phyloP scores from a whole-genome alignment of 768 basidiomycete genomes.

The Punctularia strigosozonata region DNA sequence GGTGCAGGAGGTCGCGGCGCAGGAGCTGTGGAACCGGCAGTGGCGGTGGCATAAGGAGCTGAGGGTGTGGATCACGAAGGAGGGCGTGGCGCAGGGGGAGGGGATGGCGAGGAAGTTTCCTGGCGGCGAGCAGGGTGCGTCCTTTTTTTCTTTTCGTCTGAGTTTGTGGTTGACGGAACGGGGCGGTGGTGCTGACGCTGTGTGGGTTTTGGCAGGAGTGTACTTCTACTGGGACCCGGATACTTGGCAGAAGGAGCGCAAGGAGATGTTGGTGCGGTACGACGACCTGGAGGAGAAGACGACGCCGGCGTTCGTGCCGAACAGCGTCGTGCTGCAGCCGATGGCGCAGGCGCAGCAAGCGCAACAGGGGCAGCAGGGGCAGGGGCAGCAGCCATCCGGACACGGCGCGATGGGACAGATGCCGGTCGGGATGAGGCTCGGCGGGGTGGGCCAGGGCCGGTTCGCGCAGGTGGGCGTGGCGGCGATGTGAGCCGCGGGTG shows the following conservation, averaged over 20 bases:
- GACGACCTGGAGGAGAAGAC: slow-evolving; percentile 17
- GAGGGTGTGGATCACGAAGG: slow-evolving; percentile 78
- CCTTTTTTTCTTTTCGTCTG: too few relatives aligned
- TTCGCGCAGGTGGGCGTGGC: too few relatives aligned
- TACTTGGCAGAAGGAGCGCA: slow-evolving; percentile 18
- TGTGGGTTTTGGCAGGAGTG: too few relatives aligned
- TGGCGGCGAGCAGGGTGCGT: slow-evolving; percentile 78
- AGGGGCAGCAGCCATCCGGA: not conserved
- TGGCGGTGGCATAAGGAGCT: slow-evolving; percentile 96
- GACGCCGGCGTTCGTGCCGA: slow-evolving; percentile 9
- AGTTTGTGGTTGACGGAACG: too few relatives aligned
- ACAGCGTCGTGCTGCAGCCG: not conserved
- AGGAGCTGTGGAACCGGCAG: slow-evolving; percentile 92
- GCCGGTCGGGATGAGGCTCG: too few relatives aligned
- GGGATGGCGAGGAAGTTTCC: slow-evolving; percentile 65
- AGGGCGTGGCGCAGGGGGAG: slow-evolving; percentile 70
- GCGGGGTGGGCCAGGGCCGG: too few relatives aligned
- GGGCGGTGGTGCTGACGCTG: too few relatives aligned
- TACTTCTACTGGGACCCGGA: slow-evolving; percentile 29
- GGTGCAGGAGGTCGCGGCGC: slow-evolving; percentile 87
- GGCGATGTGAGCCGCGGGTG: not conserved
- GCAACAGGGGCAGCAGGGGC: not conserved
- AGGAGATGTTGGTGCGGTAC: slow-evolving; percentile 14
- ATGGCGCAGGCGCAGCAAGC: not conserved
- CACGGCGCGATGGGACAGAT: not conserved